A percentile compares a stretch with the other conserved stretches of the same genome.
Conservation (phyloP, 1,139 yeast genomes). For the Taphrina betulina region DNA sequence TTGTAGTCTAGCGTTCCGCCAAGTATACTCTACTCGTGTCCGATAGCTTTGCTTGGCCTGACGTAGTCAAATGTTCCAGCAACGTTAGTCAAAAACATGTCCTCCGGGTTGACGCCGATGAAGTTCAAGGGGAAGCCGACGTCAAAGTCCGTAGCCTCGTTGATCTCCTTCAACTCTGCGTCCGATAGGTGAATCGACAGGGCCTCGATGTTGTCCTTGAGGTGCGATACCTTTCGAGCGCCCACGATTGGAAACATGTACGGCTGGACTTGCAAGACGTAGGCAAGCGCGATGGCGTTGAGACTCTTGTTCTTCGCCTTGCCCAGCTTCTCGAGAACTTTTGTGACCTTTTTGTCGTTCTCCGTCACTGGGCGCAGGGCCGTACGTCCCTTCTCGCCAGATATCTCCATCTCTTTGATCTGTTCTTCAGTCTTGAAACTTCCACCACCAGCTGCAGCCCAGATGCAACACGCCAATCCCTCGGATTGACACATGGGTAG, state of each 20-base stretch:
- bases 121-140: constrained; percentile 23
- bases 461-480: constrained; percentile 41
- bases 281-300: constrained; percentile 40
- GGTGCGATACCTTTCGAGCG: constrained; percentile 38
- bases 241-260: constrained; percentile 40
- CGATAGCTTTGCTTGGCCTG: constrained; percentile 1
- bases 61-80: constrained; percentile 1
- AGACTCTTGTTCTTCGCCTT: constrained; percentile 37
- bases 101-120: constrained; percentile 12
- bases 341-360: constrained; percentile 37
- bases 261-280: constrained; percentile 39
- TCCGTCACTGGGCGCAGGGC: constrained; percentile 22
- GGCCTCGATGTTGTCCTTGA: constrained; percentile 38
- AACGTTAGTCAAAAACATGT: not conserved
- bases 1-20: too few relatives aligned
- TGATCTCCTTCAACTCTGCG: constrained; percentile 34
- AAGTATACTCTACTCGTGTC: not conserved
- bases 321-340: constrained; percentile 39
- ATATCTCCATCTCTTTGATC: constrained; percentile 35
- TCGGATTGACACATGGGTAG: constrained; percentile 39
- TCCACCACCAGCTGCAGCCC: constrained; percentile 40
- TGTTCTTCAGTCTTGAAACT: constrained; percentile 39
- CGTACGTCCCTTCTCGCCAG: constrained; percentile 22
- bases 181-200: constrained; percentile 33
- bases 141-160: constrained; percentile 13